Conservation (phyloP, 495 filamentous ascomycete species). For the Talaromyces nanjingensis region DNA sequence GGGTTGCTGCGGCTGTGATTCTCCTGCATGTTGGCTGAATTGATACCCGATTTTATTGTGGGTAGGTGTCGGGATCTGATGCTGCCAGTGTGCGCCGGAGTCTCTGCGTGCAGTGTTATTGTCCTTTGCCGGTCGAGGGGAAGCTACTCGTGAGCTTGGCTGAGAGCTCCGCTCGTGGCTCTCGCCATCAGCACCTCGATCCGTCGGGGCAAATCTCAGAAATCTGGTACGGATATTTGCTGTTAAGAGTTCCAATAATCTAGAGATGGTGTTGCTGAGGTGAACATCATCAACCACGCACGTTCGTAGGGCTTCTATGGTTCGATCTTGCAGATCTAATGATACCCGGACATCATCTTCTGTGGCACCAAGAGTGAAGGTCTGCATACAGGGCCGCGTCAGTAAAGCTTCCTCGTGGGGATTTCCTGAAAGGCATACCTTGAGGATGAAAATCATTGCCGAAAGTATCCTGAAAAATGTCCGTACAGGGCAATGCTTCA, state of each 20-base stretch:
- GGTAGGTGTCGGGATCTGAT: constrained; percentile 14
- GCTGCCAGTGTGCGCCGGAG: constrained; percentile 24
- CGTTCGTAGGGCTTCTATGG: constrained; percentile 70
- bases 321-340: constrained; percentile 71
- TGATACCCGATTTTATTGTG: constrained; percentile 10
- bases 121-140: constrained; percentile 29
- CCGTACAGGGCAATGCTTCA: constrained; percentile 86
- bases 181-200: constrained; percentile 35
- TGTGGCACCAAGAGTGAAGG: constrained; percentile 86
- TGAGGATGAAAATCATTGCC: constrained; percentile 90
- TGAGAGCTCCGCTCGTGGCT: constrained; percentile 31
- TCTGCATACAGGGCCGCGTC: constrained; percentile 36
- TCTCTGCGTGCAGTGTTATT: constrained; percentile 22
- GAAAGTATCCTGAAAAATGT: constrained; percentile 94
- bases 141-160: constrained; percentile 27
- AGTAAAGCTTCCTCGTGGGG: not conserved
- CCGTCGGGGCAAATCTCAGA: constrained; percentile 47
- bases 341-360: constrained; percentile 81
- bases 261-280: constrained; percentile 89
- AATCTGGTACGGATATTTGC: constrained; percentile 67
- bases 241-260: constrained; percentile 76
- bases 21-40: not conserved
- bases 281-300: constrained; percentile 95
- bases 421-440: constrained; percentile 28
- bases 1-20: constrained; percentile 16